A percentile compares a stretch with the other conserved stretches of the same genome.
Evolutionary conservation across 139 green algal genomes (phyloP).

Genomic region (Chlorella sorokiniana): DNA sequence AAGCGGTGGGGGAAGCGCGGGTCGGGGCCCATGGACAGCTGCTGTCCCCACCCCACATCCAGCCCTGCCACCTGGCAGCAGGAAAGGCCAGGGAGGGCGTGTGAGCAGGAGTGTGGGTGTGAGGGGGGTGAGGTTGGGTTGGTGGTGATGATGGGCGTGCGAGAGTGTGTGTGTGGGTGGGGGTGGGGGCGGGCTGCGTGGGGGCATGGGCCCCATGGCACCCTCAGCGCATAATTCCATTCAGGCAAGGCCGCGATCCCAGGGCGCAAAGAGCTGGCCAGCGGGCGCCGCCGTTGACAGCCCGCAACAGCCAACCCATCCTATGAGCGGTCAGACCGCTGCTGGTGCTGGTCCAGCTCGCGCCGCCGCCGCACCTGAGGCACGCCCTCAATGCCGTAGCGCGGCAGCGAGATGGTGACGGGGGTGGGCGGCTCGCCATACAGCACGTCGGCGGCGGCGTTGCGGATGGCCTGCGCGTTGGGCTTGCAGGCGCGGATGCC

Average conservation of each 20-base stretch:
- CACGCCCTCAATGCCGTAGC: slow-evolving; percentile 40
- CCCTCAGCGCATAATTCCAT: too few species aligned
- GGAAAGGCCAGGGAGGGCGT: neutral
- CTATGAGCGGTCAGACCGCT: neutral
- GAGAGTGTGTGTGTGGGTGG: too few species aligned
- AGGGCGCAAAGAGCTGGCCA: too few species aligned
- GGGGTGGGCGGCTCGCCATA: slow-evolving; percentile 55
- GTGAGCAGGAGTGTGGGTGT: too few species aligned
- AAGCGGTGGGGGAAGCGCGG: slow-evolving; percentile 18
- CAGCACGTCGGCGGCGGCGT: slow-evolving; percentile 84
- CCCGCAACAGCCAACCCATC: too few species aligned
- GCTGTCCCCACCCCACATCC: slow-evolving; percentile 92
- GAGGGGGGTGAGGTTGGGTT: neutral
- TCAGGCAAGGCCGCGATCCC: too few species aligned
- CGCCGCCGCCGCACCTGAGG: neutral
- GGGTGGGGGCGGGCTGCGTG: too few species aligned
- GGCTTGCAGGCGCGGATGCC: slow-evolving; percentile 67
- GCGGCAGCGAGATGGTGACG: slow-evolving; percentile 49
- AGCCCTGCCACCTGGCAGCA: slow-evolving; percentile 80
- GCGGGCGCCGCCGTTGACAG: too few species aligned
- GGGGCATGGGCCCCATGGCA: too few species aligned
- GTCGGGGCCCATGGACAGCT: slow-evolving; percentile 61
- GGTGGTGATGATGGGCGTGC: too few species aligned
- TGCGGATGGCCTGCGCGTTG: slow-evolving; percentile 71
- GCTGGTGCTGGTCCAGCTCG: neutral